Evolutionary conservation across 805 yeast genomes (phyloP), one percentile per base, ranked within the genome.

Genomic region (Ogataea chonburiensis): DNA sequence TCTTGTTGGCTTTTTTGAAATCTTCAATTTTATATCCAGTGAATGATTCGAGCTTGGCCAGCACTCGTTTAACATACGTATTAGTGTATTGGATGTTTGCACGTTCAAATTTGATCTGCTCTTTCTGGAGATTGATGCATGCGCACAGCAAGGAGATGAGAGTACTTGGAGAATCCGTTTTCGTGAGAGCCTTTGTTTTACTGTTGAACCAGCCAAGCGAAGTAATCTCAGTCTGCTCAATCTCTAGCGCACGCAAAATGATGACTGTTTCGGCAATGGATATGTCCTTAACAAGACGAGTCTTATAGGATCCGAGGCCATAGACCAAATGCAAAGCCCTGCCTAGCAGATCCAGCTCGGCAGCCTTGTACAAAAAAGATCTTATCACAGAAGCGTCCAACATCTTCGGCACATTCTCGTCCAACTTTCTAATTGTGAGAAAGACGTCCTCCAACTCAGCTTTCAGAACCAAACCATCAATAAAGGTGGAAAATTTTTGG

Each of bases 341-440:
- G 5, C 38, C 17, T 23, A 52, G 43, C 5, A 25, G 8, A 12
- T 52, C 52, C 17, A 59, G 43, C 41, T 58, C 47, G 18, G 41
- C 47, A 25, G 53, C 41, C 31, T 58, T 56, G 38, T 44, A 49
- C 17, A 58, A 28, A 24, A 46, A 53, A n/a, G 54, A 34, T 29
- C 48, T 54, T n/a, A 58, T 26, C 7, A 53, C 37, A 4, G 47
- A 29, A 18, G 57, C 52, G 4, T 40, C 43, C 17, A 59, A 30
- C 19, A 51, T 43, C 13, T 48, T 50, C 3, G 40, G 39, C 4
- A 41, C 44, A 17, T 45, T 18, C 7, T 36, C 28, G 27, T 52
- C 54, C 6, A 56, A 21, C 13, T 34, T 41, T 6, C 18, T 12
- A 10, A 53, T 18, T 4, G 56, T 40, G 5, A 31, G 20, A 23